Evolutionary conservation across 768 basidiomycete species (phyloP).

Genomic region (Collybia sordida): DNA sequence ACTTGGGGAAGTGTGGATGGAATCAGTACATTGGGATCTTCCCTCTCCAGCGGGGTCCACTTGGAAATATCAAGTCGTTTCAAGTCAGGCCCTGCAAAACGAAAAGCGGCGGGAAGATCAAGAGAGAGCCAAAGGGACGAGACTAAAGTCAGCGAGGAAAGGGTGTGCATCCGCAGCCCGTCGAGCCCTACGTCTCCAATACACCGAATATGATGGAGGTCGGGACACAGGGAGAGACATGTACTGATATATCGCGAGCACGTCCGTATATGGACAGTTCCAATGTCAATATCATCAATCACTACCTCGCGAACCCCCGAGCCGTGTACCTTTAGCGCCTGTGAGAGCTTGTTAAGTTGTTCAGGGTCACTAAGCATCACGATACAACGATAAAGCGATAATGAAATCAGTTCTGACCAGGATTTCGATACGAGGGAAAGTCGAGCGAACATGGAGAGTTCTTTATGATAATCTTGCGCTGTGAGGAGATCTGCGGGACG

Average conservation of each 20-base stretch:
- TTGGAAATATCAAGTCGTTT: too few species aligned
- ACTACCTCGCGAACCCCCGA: slow-evolving; percentile 1
- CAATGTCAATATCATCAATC: slow-evolving; percentile 1
- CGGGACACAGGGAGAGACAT: not conserved
- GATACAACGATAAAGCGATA: slow-evolving; percentile 1
- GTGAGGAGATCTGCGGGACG: not conserved
- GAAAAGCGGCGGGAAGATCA: too few species aligned
- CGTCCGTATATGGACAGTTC: not conserved
- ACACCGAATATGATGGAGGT: slow-evolving; percentile 1
- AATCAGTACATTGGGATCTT: too few species aligned
- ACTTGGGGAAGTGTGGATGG: too few species aligned
- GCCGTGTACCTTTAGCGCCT: not conserved
- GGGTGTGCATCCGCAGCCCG: not conserved
- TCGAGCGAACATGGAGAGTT: not conserved
- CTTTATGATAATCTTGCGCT: not conserved
- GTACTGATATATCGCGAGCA: slow-evolving; percentile 1
- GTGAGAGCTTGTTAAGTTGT: not conserved
- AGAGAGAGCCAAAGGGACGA: too few species aligned
- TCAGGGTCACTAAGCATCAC: not conserved
- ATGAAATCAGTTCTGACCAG: slow-evolving; percentile 2
- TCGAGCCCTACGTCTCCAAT: slow-evolving; percentile 1
- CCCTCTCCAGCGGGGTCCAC: too few species aligned
- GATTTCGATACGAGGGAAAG: slow-evolving; percentile 5
- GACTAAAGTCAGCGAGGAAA: too few species aligned
- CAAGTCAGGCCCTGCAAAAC: too few species aligned